Evolutionary conservation across 768 basidiomycete species (phyloP).

Genomic region (Ephemerocybe angulata): DNA sequence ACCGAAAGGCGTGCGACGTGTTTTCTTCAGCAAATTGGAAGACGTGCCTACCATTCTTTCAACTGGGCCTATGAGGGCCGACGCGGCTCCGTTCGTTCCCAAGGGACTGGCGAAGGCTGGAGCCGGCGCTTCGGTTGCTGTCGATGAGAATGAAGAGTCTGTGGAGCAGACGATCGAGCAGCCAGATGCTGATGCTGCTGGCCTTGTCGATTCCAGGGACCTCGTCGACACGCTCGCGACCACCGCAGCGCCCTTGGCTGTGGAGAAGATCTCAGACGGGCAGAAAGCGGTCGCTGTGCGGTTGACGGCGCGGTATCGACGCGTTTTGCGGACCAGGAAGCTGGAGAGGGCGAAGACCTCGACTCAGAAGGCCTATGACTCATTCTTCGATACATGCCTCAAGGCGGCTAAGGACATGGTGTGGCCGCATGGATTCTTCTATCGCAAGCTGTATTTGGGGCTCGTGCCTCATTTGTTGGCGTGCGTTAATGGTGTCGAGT

Average conservation of each 20-base stretch:
- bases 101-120: background rate
- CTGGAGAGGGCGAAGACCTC: conserved; percentile 8
- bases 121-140: background rate
- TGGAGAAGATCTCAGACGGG: conserved; percentile 11
- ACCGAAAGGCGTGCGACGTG: conserved; percentile 12
- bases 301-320: conserved; percentile 12
- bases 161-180: conserved; percentile 16
- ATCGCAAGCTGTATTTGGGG: conserved; percentile 19
- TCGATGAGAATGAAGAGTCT: conserved; percentile 1
- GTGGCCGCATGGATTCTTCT: conserved; percentile 17
- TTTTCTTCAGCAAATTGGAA: conserved; percentile 16
- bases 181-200: conserved; percentile 19
- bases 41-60: conserved; percentile 14
- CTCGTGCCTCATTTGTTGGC: conserved; percentile 20
- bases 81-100: conserved; percentile 20
- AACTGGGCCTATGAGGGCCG: conserved; percentile 12
- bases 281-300: conserved; percentile 9
- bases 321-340: conserved; percentile 3
- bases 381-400: conserved; percentile 15
- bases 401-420: conserved; percentile 14
- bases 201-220: conserved; percentile 15
- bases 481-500: conserved; percentile 16
- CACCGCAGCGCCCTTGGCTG: conserved; percentile 8
- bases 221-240: conserved; percentile 13
- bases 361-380: conserved; percentile 8